phyloP scores from a whole-genome alignment of 768 basidiomycete species.

The Mycena indigotica region DNA sequence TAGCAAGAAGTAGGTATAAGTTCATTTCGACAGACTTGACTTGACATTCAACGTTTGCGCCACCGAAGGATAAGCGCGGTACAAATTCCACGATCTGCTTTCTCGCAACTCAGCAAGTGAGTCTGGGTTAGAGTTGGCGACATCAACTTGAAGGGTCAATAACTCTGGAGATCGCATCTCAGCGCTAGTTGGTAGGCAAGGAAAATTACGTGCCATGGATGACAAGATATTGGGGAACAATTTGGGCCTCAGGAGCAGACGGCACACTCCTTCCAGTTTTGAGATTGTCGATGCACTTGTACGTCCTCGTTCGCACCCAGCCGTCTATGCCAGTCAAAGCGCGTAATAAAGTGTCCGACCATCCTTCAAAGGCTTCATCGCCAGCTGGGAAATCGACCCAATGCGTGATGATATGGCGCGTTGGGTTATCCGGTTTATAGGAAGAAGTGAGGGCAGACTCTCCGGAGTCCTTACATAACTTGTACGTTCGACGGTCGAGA shows the following conservation, averaged over 20 bases:
- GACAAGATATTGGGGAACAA: constrained; percentile 39
- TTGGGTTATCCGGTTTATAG: constrained; percentile 33
- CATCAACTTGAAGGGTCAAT: constrained; percentile 16
- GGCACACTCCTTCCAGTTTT: constrained; percentile 35
- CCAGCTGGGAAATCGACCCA: constrained; percentile 25
- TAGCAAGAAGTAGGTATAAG: neutral
- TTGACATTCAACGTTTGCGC: too few relatives aligned
- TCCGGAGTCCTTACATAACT: constrained; percentile 38
- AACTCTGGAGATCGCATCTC: constrained; percentile 23
- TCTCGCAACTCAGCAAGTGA: constrained; percentile 26
- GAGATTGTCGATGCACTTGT: constrained; percentile 44
- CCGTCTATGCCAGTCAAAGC: constrained; percentile 29
- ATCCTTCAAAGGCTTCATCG: constrained; percentile 23
- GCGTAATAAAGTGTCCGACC: constrained; percentile 26
- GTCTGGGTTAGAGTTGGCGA: constrained; percentile 17
- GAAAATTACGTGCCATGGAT: constrained; percentile 39
- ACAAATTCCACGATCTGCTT: constrained; percentile 43
- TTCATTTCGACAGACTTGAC: too few relatives aligned
- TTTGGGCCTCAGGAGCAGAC: constrained; percentile 32
- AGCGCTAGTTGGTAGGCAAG: neutral
- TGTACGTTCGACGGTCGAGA: constrained; percentile 47
- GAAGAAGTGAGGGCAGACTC: constrained; percentile 34
- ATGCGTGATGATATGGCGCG: constrained; percentile 34
- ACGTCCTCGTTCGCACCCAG: constrained; percentile 43
- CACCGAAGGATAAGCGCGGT: constrained; percentile 50